Base-by-base conservation (phyloP, 2,329 filamentous ascomycete genomes). In the Geoglossum cookeanum region DNA sequence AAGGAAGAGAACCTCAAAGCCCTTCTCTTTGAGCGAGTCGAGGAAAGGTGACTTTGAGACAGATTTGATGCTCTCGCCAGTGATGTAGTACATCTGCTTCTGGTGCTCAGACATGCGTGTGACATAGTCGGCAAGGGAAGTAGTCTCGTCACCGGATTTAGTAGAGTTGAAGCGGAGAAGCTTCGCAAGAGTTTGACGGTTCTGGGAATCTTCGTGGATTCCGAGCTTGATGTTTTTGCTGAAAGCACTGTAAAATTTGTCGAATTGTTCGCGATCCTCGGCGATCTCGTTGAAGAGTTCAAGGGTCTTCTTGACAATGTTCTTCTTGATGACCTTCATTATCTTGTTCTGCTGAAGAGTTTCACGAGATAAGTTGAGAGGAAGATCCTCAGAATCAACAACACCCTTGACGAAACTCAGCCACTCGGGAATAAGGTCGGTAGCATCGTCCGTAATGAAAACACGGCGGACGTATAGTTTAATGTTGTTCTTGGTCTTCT, bases 401-500 rank as follows among this genome's bases (percentile, higher is more conserved):
- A 98, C 92, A 85, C 92, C 92, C 87, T 98, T 98, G 83, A 98
- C 77, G 77, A 98, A 98, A 78, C 88, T 83, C 70, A 98, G 84
- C 92, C 92, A 98, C 80, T 98, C 92, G 60, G 92, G 92, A 64
- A 98, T 94, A 76, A 98, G 85, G 72, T 98, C 92, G 66, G 92
- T 97, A 67, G 92, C 92, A 74, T 98, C 92, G 66, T 98, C 92
- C 61, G 92, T 98, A 80, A 98, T 98, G 86, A 98, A 98, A 75
- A 98, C 92, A 73, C 92, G 92, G 74, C 92, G 91, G 70, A 98
- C 92, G 78, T 98, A 98, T 68, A 98, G 85, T 85, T 98, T 98
- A 83, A 98, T 97, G 86, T 98, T 98, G 87, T 97, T 98, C 89
- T 98, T 98, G 71, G 91, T 96, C 86, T 96, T 95, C 88, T 98